These are phyloP conservation scores for Tetragonia tetragonoides DNA, from an alignment of 148 eudicot species.

Conservation along the genomic window DNA sequence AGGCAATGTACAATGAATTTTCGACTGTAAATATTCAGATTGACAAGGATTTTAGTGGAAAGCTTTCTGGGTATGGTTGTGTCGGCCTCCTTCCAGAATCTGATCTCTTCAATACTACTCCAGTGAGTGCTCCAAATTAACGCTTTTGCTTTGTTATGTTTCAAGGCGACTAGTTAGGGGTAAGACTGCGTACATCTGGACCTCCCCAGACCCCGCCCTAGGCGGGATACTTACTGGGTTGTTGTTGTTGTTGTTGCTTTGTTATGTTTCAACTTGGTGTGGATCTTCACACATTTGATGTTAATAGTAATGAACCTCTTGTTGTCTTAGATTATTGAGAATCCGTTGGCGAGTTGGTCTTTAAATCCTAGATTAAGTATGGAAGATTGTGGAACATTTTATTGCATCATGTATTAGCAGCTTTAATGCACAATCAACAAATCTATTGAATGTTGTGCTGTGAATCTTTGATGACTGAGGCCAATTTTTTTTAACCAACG, in stretches of 20 bases:
- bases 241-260: too few relatives aligned
- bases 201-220: too few relatives aligned
- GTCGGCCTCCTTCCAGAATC: conserved; percentile 68
- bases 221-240: too few relatives aligned
- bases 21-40: conserved; percentile 92
- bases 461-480: too few relatives aligned
- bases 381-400: neutral
- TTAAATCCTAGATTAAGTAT: neutral
- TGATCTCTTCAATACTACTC: conserved; percentile 44
- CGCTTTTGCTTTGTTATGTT: conserved; percentile 6
- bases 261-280: neutral
- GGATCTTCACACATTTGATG: neutral
- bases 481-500: neutral
- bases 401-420: neutral
- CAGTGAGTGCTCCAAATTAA: conserved; percentile 49
- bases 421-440: neutral
- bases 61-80: conserved; percentile 95
- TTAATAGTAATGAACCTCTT: neutral
- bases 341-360: neutral
- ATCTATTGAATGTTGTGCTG: neutral
- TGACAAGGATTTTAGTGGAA: conserved; percentile 92
- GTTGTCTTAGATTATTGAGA: neutral
- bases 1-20: conserved; percentile 96
- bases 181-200: too few relatives aligned
- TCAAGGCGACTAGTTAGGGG: too few relatives aligned